A percentile compares a stretch with the other conserved stretches of the same genome.
phyloP scores from a whole-genome alignment of 495 filamentous ascomycete genomes.

The Penicilliopsis zonata region DNA sequence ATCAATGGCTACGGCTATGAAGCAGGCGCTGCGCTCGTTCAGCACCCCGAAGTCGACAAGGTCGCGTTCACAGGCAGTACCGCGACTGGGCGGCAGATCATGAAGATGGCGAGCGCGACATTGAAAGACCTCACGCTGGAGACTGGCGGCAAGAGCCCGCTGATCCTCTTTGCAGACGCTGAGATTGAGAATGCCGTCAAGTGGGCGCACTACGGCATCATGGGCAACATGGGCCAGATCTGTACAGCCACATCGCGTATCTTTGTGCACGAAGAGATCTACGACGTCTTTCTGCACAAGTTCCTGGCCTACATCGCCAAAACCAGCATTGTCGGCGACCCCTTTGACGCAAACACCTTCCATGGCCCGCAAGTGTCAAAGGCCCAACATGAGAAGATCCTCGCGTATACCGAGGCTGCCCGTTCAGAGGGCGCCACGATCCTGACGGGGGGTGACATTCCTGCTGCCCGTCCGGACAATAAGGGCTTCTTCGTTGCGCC shows the following conservation, averaged over 20 bases:
- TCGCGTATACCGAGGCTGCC: conserved; percentile 39
- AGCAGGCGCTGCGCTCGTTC: conserved; percentile 65
- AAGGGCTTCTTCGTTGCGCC: conserved; percentile 46
- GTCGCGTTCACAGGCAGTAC: conserved; percentile 84
- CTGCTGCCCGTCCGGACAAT: conserved; percentile 13
- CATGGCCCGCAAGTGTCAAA: conserved; percentile 48
- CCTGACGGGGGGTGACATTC: conserved; percentile 4
- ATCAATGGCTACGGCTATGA: conserved; percentile 68
- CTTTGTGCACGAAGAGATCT: conserved; percentile 37
- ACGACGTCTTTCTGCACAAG: conserved; percentile 6
- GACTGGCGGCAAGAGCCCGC: conserved; percentile 78
- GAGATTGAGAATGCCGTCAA: conserved; percentile 42
- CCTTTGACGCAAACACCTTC: conserved; percentile 40
- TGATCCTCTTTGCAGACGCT: conserved; percentile 71
- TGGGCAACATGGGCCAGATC: conserved; percentile 52
- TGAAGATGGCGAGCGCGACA: conserved; percentile 72
- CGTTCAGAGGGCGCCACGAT: conserved; percentile 19
- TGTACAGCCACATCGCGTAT: conserved; percentile 55
- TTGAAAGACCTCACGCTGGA: conserved; percentile 88
- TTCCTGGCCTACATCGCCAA: conserved; percentile 34
- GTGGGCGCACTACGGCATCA: conserved; percentile 53
- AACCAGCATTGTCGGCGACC: conserved; percentile 35
- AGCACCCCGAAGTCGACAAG: conserved; percentile 70
- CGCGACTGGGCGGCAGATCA: conserved; percentile 66
- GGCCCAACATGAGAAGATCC: conserved; percentile 42